Conservation (phyloP, 2,329 filamentous ascomycete genomes). For the Mycosphaerelloides madeirae region DNA sequence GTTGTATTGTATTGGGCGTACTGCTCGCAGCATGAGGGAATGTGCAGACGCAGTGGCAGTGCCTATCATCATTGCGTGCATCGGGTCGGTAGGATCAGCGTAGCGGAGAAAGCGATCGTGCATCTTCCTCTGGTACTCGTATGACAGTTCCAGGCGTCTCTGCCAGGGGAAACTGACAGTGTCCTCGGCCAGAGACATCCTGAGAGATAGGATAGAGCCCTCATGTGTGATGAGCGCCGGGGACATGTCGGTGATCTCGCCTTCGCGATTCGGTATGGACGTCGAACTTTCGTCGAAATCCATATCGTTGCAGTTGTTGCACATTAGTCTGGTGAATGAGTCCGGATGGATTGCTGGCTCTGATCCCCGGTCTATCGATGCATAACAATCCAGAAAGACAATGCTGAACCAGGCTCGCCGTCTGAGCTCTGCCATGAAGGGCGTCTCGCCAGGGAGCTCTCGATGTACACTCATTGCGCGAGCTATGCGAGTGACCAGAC, state of each 20-base stretch:
- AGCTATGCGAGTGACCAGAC: constrained; percentile 30
- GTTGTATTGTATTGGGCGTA: constrained; percentile 26
- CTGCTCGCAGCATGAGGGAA: constrained; percentile 27
- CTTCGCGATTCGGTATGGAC: constrained; percentile 16
- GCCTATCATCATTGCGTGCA: constrained; percentile 20
- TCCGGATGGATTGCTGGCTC: constrained; percentile 23
- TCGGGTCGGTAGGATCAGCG: constrained; percentile 20
- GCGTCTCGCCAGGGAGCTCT: constrained; percentile 20
- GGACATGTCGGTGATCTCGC: constrained; percentile 30
- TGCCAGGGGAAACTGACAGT: constrained; percentile 23
- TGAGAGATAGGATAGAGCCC: constrained; percentile 11
- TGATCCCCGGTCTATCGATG: constrained; percentile 30
- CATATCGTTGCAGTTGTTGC: constrained; percentile 30
- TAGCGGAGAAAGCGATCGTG: constrained; percentile 24
- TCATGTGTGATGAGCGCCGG: constrained; percentile 20
- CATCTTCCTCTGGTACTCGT: constrained; percentile 19
- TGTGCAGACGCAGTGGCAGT: constrained; percentile 20
- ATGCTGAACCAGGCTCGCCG: constrained; percentile 31
- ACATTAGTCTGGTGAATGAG: constrained; percentile 22
- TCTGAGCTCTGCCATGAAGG: constrained; percentile 29
- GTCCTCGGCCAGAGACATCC: constrained; percentile 15
- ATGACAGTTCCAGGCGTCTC: constrained; percentile 26
- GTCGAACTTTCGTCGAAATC: constrained; percentile 26
- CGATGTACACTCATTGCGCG: constrained; percentile 29
- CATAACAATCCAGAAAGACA: constrained; percentile 29